Evolutionary conservation across 495 filamentous ascomycete species (phyloP), one percentile per base, ranked within the genome.

Genomic region (Chlorociboria aeruginascens): DNA sequence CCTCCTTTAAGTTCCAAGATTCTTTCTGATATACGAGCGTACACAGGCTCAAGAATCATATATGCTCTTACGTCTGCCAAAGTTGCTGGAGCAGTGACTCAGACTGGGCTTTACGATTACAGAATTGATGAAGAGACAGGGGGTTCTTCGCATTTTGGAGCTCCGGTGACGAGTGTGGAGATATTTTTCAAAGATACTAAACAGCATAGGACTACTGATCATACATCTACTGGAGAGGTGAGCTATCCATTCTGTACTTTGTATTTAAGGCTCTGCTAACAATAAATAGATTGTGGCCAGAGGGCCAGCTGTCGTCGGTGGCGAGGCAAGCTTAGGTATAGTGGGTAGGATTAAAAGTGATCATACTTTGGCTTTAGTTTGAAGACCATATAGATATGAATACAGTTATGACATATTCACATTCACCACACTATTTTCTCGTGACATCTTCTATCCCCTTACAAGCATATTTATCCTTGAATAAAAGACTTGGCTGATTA

Each of bases 51-150:
- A 8, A 78, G 88, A 32, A 70, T 95, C 40, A 72, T 93, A 16
- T 95, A 95, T 65, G 88, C 87, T 0, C 70, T 97, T 29, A 85
- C 88, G 39, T 81, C 85, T 3, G 68, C 89, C 7, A 73, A 76
- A 29, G 82, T 96, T 17, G 90, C 89, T 4, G 92, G 92, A 17
- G 85, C 92, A 1, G 77, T 89, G 13, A 63, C 77, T 2, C 89
- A 97, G 65, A 92, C 86, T 9, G 77, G 83, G 49, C 71, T 88
- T 31, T 90, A 86, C 55, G 92, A 99, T 59, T 97, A 99, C 60
- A 69, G 89, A 35, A 70, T 79, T 13, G 66, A 73, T 42, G 55
- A 63, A 13, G 50, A 48, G 20, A 38, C 58, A 40, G 49, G 61
- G 29, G 47, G 60, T 40, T 68, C 69, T 32, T 77, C 73, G 32